Base-by-base conservation (phyloP, 495 filamentous ascomycete species). In the Penicillium argentinense region DNA sequence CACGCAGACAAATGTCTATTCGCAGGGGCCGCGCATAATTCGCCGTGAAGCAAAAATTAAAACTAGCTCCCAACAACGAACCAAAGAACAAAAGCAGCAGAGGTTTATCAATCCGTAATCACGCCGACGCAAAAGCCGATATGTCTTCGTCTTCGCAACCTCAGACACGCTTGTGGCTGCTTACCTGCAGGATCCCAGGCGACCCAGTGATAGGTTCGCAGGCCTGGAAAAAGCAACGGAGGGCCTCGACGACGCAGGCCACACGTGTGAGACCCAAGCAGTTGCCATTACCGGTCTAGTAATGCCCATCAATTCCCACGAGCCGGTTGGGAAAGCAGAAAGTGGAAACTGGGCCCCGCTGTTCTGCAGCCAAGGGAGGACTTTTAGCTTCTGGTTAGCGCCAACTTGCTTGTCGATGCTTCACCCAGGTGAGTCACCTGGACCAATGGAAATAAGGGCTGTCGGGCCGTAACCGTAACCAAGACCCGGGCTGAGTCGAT, bases 121-220 rank as follows among this genome's bases (percentile, higher is more conserved):
- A n/a, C n/a, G n/a, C n/a, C n/a, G n/a, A n/a, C n/a, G n/a, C n/a
- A n/a, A n/a, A n/a, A n/a, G n/a, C n/a, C n/a, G n/a, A n/a, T n/a
- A n/a, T n/a, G n/a, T n/a, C n/a, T n/a, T n/a, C n/a, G n/a, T n/a
- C n/a, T n/a, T n/a, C n/a, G n/a, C n/a, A n/a, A n/a, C n/a, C n/a
- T n/a, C n/a, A n/a, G n/a, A n/a, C n/a, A n/a, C n/a, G n/a, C n/a
- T 33, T 33, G 29, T 33, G 29, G 29, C 29, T 33, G 29, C 29
- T 33, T 16, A 33, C 29, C 12, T n/a, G 29, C 17, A 33, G 29
- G n/a, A 8, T 4, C 13, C 13, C 13, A 33, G 29, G 29, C 29
- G 13, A 0, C 5, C 29, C 29, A 14, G 29, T 33, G 29, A 16
- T 33, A 33, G 29, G 29, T 5, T 33, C 12, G 17, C 29, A 16